Conservation (phyloP, 441 rosid species). For the Eutrema salsugineum region DNA sequence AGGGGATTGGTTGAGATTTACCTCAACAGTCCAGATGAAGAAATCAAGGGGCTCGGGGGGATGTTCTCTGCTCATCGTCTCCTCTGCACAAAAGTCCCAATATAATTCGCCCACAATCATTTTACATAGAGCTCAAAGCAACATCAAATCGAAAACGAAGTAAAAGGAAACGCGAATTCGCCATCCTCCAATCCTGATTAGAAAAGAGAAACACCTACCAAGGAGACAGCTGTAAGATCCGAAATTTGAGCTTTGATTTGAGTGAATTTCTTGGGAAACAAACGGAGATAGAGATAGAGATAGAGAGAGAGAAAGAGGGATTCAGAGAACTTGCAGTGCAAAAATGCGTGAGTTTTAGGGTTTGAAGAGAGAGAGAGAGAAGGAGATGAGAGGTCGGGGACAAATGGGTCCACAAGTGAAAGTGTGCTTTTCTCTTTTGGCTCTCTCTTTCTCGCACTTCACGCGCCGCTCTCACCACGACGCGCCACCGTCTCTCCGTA, state of each 20-base stretch:
- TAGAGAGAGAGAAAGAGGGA: background rate
- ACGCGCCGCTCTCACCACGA: conserved; percentile 24
- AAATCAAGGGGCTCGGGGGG: conserved; percentile 98
- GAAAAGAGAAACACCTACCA: background rate
- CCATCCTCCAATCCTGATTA: conserved; percentile 1
- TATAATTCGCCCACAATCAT: conserved; percentile 18
- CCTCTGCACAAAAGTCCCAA: conserved; percentile 30
- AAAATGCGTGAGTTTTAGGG: conserved; percentile 31
- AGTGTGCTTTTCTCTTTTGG: background rate
- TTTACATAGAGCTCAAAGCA: background rate
- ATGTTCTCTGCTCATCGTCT: conserved; percentile 74
- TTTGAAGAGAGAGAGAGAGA: conserved; percentile 7
- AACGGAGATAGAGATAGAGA: conserved; percentile 9
- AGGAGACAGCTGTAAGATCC: conserved; percentile 49
- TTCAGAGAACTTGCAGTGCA: conserved; percentile 26
- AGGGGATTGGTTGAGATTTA: conserved; percentile 20
- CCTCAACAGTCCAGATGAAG: conserved; percentile 99
- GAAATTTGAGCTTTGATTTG: conserved; percentile 24
- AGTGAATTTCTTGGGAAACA: conserved; percentile 35
- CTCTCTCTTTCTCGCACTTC: background rate
- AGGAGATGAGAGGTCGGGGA: conserved; percentile 20
- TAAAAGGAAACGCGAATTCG: background rate
- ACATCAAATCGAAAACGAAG: background rate
- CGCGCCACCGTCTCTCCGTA: conserved; percentile 37
- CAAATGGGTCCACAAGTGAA: conserved; percentile 32